Base-by-base conservation (phyloP, 129 eudicot species). In the Mikania micrantha region DNA sequence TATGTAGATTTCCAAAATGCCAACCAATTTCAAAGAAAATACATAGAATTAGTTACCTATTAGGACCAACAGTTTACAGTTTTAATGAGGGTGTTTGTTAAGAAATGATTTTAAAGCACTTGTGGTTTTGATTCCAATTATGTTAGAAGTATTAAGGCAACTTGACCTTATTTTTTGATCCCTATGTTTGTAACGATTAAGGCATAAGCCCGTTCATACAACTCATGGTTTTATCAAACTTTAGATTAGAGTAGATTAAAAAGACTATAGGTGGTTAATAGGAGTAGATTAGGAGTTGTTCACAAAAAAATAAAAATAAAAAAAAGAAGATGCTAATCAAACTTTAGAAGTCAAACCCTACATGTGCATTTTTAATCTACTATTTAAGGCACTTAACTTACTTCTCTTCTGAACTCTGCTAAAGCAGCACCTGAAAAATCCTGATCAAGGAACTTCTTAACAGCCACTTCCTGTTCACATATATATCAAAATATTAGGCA, bases 391-490 rank as follows among this genome's bases (percentile, higher is more conserved):
- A 41, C 60, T 27, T 56, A 49, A 50, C 91, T 76, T 81, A 93
- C 99, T 83, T 93, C 99, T 83, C 99, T 81, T 80, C 72, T 86
- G 75, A 93, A 93, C 94, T 93, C 99, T 13, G 88, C 99, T 77
- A 93, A 77, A 72, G 99, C 99, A 71, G 96, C 96, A 75, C 99
- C 99, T 34, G 99, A 93, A 85, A 93, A 93, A 82, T 93, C 99
- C 81, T 93, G 99, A 78, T 93, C 96, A 63, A 93, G 91, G 69
- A 93, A 93, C 84, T 93, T 93, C 90, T 93, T 93, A 64, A 93
- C 99, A 48, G 99, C 99, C 71, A 93, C 99, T 77, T 93, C 99
- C 99, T 93, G 88, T 81, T 71, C 3, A 45, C 29, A 19, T 21
- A 47, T 35, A 75, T 67, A 63, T 47, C 74, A 78, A 72, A 40